Evolutionary conservation across 371 early-diverging fungal species (phyloP), one percentile per base, ranked within the genome.

Genomic region (Mortierella sp.): DNA sequence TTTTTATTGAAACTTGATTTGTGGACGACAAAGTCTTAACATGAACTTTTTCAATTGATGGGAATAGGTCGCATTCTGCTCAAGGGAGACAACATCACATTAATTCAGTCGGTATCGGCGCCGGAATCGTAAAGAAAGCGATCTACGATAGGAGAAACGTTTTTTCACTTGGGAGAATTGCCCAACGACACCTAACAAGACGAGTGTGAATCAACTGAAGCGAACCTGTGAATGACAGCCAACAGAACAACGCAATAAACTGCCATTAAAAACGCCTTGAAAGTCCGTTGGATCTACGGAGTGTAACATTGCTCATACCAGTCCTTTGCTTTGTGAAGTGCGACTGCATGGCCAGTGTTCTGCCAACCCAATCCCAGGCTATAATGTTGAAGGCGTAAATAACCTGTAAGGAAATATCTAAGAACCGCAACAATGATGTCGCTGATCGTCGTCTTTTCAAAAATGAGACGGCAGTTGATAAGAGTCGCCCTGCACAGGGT

Each of bases 11-110:
- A 47, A 21, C 21, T n/a, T 24, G 55, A 11, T 57, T 45, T 9
- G 72, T 57, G 31, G n/a, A 44, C 47, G 47, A 9, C 26, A 70
- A 1, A 68, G 10, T 50, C 31, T 26, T n/a, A 54, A 14, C 55
- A 11, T 42, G 5, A 10, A 34, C 16, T 70, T 21, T 76, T 31
- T n/a, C 14, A 63, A 24, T 76, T 16, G 21, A 34, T 19, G 14
- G 26, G n/a, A 16, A 76, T 94, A 83, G 97, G 97, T 28, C 94
- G 97, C 73, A 95, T 97, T 73, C 88, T 98, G 90, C 91, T 98
- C 72, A 96, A 96, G 89, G 98, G 98, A 55, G 98, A 98, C 89
- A 97, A 97, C 84, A 97, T 98, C 79, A 93, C 94, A 65, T 84
- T 95, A 71, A 94, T 95, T 71, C 94, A 92, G 80, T 81, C 90